Percentiles rank a stretch among this genome's conserved stretches.
Evolutionary conservation across 139 green algal genomes (phyloP).

Genomic region (Tetraselmis striata): DNA sequence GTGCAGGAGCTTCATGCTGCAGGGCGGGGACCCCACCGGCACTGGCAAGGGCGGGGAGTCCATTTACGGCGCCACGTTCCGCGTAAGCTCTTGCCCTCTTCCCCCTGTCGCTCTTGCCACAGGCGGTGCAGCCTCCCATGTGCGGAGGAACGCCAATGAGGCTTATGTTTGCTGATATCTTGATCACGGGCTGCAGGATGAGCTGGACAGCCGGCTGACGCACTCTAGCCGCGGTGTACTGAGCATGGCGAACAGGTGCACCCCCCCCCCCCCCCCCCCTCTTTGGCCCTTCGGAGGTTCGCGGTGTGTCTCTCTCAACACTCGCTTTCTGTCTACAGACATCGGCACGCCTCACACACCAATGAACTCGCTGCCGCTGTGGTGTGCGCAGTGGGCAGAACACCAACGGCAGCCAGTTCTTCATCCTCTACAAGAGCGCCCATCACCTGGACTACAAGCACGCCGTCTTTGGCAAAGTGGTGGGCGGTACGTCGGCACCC

Average conservation of each 20-base stretch:
- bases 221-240: constrained; percentile 76
- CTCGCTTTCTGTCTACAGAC: no score
- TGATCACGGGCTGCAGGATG: constrained; percentile 33
- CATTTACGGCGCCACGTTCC: constrained; percentile 80
- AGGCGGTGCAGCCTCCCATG: constrained; percentile 62
- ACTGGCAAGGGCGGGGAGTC: constrained; percentile 86
- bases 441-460: constrained; percentile 94
- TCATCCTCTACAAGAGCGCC: constrained; percentile 78
- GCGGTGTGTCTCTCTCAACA: no score
- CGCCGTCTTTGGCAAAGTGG: constrained; percentile 78
- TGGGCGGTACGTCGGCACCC: constrained; percentile 50
- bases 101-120: neutral
- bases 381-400: constrained; percentile 34
- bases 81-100: no score
- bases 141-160: constrained; percentile 52
- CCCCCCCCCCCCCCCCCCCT: no score
- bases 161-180: no score
- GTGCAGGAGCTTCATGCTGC: constrained; percentile 13
- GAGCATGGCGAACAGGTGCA: constrained; percentile 89
- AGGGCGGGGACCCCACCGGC: constrained; percentile 93
- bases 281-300: no score
- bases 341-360: no score
- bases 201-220: constrained; percentile 39
- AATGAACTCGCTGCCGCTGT: no score
- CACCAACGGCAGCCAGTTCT: constrained; percentile 79